Evolutionary conservation across 306 rosid species (phyloP).

Genomic region (Rosa rugosa): DNA sequence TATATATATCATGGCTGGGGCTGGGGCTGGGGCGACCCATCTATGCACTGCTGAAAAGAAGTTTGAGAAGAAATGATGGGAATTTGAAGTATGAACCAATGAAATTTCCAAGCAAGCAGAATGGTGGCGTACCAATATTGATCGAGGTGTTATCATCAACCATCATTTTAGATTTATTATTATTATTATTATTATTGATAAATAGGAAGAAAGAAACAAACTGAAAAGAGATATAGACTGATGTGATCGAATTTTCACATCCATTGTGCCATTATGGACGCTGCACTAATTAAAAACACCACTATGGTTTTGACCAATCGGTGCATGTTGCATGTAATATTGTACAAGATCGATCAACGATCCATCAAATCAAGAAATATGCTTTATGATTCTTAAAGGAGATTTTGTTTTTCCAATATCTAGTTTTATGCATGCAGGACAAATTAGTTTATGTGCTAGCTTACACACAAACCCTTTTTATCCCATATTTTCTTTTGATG

Average conservation of each 20-base stretch:
- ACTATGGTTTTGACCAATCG: constrained; percentile 15
- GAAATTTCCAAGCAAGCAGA: constrained; percentile 10
- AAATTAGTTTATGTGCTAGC: constrained; percentile 30
- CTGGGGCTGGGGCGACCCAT: constrained; percentile 28
- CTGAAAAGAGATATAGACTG: neutral
- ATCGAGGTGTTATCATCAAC: constrained; percentile 24
- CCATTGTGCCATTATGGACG: constrained; percentile 17
- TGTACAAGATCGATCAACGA: constrained; percentile 23
- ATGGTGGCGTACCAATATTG: constrained; percentile 14
- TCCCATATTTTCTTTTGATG: neutral
- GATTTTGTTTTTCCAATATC: neutral
- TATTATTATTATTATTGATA: neutral
- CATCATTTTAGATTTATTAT: neutral
- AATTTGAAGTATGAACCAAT: constrained; percentile 23
- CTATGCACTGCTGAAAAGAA: constrained; percentile 32
- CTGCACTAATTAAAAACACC: constrained; percentile 32
- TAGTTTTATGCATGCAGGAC: constrained; percentile 11
- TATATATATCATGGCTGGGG: neutral
- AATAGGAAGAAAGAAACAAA: constrained; percentile 25
- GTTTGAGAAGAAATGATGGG: constrained; percentile 42
- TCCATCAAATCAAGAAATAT: constrained; percentile 26
- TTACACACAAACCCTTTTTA: constrained; percentile 26
- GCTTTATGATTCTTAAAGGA: constrained; percentile 5
- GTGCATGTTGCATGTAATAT: constrained; percentile 20
- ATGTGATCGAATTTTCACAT: constrained; percentile 25